Evolutionary conservation across 345 rosid species (phyloP), one percentile per base, ranked within the genome.

Genomic region (Hibiscus tridactylites): DNA sequence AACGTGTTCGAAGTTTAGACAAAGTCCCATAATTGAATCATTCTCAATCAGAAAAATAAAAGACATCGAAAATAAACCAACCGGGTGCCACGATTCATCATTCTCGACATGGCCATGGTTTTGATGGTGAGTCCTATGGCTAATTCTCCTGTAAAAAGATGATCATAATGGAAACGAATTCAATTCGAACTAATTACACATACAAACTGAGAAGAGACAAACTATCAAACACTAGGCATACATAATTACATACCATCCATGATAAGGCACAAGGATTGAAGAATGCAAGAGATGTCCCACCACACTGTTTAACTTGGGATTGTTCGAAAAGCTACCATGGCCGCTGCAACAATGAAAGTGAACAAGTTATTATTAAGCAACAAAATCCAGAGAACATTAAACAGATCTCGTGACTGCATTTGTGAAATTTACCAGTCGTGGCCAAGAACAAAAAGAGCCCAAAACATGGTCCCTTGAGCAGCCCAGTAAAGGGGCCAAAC

Each of bases 31-130:
- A 37, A 21, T 21, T 9, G 28, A 50, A 56, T 56, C 61, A 56
- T 56, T 56, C 61, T 8, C 61, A 56, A 56, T 56, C 42, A 9
- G 17, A 31, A 16, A 16, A 17, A 29, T 13, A 50, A 68, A 10
- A 39, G 64, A 62, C 31, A 70, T 26, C 54, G 3, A 59, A 17
- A 44, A 26, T 46, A 5, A 59, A 75, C 84, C 77, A 76, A 91
- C 97, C 46, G 97, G 98, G 73, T 83, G 90, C 98, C 98, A 93
- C 12, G 97, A 93, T 80, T 93, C 98, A 13, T 93, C 98, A 47
- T 93, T 93, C 79, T 93, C 97, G 44, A 89, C 96, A 68, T 93
- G 93, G 19, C 98, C 97, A 71, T 93, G 97, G 80, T 93, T 93
- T 75, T 91, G 96, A 79, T 93, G 98, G 61, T 93, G 98, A 76